These are phyloP conservation scores for Blastobotrys proliferans DNA, from an alignment of 1,139 yeast genomes.

Conservation along the genomic window DNA sequence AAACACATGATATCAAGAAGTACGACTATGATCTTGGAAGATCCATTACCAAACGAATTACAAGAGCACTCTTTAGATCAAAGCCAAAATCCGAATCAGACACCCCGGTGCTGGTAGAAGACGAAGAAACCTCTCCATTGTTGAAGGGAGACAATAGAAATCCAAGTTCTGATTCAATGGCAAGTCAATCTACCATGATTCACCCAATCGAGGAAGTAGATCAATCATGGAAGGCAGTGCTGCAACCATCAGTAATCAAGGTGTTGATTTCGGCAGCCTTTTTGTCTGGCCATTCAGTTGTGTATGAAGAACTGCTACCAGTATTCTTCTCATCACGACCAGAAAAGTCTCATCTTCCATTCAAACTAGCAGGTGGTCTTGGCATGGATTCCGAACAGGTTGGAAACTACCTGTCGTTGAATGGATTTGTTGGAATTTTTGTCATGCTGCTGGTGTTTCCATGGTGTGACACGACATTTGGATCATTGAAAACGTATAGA, in stretches of 20 bases:
- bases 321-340: conserved; percentile 53
- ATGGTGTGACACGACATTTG: conserved; percentile 47
- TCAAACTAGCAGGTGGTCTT: conserved; percentile 46
- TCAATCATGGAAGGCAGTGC: conserved; percentile 38
- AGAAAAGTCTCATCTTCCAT: conserved; percentile 45
- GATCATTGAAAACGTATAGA: conserved; percentile 45
- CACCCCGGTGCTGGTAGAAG: conserved; percentile 2
- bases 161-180: conserved; percentile 3
- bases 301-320: conserved; percentile 56
- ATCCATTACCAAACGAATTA: conserved; percentile 31
- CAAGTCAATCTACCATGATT: conserved; percentile 7
- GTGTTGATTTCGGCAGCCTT: conserved; percentile 23
- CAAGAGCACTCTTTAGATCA: neutral
- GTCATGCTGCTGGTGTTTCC: conserved; percentile 53
- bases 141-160: conserved; percentile 3
- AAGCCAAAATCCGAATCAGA: conserved; percentile 20
- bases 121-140: conserved; percentile 11
- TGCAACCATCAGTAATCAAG: conserved; percentile 21
- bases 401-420: conserved; percentile 51
- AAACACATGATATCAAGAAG: conserved; percentile 48
- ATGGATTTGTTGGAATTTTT: conserved; percentile 55
- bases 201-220: conserved; percentile 15
- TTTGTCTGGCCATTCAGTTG: conserved; percentile 49
- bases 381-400: conserved; percentile 47
- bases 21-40: conserved; percentile 48